phyloP scores from a whole-genome alignment of 2,329 filamentous ascomycete species.

The Xylaria polymorpha region DNA sequence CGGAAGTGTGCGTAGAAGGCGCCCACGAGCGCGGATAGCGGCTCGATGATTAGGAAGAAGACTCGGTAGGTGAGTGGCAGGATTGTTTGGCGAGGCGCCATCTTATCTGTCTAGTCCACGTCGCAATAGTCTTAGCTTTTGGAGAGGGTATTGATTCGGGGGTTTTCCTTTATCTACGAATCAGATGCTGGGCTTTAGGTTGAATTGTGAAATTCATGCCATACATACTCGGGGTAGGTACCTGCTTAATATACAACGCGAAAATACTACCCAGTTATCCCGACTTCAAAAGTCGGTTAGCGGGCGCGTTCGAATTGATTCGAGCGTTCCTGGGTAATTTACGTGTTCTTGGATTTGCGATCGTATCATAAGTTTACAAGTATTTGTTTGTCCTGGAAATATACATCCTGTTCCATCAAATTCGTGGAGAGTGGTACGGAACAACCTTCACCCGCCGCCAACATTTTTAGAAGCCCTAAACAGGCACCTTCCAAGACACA shows the following conservation, averaged over 20 bases:
- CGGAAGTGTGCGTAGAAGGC: conserved; percentile 64
- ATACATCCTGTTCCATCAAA: background rate
- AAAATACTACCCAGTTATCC: no score
- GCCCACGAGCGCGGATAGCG: conserved; percentile 63
- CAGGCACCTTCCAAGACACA: background rate
- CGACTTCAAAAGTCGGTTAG: background rate
- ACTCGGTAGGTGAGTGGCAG: conserved; percentile 73
- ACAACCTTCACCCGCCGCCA: conserved; percentile 33
- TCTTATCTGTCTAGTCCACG: conserved; percentile 9
- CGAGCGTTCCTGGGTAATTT: background rate
- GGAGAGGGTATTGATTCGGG: background rate
- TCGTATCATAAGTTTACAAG: background rate
- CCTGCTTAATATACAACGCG: background rate
- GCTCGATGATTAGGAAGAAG: conserved; percentile 82
- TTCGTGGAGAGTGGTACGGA: conserved; percentile 25
- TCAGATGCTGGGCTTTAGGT: conserved; percentile 6
- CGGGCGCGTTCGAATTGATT: background rate
- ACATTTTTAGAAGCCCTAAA: conserved; percentile 20
- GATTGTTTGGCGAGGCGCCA: conserved; percentile 45
- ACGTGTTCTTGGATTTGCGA: background rate
- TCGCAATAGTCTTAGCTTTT: background rate
- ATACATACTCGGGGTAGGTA: background rate
- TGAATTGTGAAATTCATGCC: background rate
- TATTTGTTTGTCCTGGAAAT: background rate
- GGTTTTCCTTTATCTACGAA: background rate